Base-by-base conservation (phyloP, 495 filamentous ascomycete species). In the Penicillium herquei region DNA sequence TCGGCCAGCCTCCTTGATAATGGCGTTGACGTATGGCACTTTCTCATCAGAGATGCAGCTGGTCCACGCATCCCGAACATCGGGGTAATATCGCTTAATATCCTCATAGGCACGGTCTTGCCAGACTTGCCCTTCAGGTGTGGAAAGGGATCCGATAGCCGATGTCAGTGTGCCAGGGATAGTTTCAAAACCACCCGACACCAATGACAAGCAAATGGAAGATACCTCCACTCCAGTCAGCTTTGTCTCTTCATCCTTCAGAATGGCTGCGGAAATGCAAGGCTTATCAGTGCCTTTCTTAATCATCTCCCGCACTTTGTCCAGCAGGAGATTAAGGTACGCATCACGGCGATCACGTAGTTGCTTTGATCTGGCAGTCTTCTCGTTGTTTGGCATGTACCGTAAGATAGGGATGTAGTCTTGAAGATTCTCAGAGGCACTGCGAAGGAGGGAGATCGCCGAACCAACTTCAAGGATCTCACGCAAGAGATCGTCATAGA, bases 21-120 rank as follows among this genome's bases (percentile, higher is more conserved):
- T 74, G 0, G 77, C 76, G 52, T 76, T 78, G 14, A 81, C 49
- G 48, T 78, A 81, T 0, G 75, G 73, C 1, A 78, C 62, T 47
- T 76, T 75, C 56, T 84, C 81, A 39, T 79, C 72, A 10, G 68
- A 49, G 18, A 78, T 74, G 17, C 61, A 70, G 26, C 66, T 72
- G 11, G 59, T 65, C 80, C 80, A 84, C 0, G 81, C 77, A 51
- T 82, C 76, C 3, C 66, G 61, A 1, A 74, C 35, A 55, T 78
- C 68, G 3, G 75, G 74, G 53, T 83, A 79, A 31, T 73, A 42
- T 6, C 72, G 58, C 53, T 76, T 80, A 61, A 84, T 83, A 54
- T 82, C 81, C 42, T 76, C 72, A 37, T 81, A 83, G 2, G 79
- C 79, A 0, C 71, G 67, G 39, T 81, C 75, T 55, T 82, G 79